phyloP scores from a whole-genome alignment of 495 filamentous ascomycete species.

The Staphylotrichum tortipilum region DNA sequence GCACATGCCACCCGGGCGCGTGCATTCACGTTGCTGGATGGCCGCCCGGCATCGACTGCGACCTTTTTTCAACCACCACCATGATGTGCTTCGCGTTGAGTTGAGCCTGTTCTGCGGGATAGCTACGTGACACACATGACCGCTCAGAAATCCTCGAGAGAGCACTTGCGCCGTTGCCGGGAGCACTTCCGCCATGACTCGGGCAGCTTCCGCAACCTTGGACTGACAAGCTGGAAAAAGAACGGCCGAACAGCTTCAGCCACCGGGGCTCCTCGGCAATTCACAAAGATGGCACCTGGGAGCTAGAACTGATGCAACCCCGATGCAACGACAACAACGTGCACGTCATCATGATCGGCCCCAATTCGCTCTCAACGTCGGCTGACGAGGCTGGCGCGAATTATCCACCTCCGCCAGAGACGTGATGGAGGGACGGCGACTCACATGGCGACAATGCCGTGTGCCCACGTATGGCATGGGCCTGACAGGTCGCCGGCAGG shows the following conservation, averaged over 20 bases:
- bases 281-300: background rate
- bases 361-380: background rate
- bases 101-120: background rate
- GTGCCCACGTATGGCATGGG: background rate
- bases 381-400: background rate
- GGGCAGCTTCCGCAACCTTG: constrained; percentile 7
- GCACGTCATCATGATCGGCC: background rate
- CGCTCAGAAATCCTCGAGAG: background rate
- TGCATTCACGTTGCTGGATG: background rate
- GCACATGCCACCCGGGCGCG: background rate
- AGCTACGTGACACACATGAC: constrained; percentile 4
- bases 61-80: background rate
- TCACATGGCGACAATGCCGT: background rate
- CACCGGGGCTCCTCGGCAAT: background rate
- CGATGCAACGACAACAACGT: too few species aligned
- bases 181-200: constrained; percentile 3
- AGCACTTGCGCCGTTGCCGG: background rate
- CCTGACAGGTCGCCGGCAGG: too few species aligned
- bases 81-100: background rate
- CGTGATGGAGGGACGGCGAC: background rate
- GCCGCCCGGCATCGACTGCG: background rate
- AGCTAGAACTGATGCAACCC: background rate
- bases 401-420: too few species aligned
- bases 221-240: background rate
- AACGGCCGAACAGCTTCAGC: background rate